A percentile compares a stretch with the other conserved stretches of the same genome.
Evolutionary conservation across 2,329 filamentous ascomycete species (phyloP).

Genomic region (Colletotrichum trifolii): DNA sequence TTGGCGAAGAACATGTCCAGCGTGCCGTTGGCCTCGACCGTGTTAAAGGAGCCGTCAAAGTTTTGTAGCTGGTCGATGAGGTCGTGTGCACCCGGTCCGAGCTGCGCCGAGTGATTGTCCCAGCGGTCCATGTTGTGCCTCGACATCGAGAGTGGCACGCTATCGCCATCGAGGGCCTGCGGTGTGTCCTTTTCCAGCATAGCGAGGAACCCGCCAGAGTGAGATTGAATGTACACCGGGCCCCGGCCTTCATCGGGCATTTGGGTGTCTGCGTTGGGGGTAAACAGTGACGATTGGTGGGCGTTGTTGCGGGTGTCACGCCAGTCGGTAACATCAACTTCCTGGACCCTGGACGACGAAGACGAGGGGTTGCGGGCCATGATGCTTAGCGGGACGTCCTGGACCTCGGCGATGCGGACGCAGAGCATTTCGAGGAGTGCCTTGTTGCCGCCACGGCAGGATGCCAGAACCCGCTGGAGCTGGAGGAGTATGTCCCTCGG

Average conservation of each 20-base stretch:
- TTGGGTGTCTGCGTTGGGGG: background rate
- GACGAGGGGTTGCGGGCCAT: constrained; percentile 11
- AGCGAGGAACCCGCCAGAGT: constrained; percentile 13
- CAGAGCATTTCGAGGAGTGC: constrained; percentile 50
- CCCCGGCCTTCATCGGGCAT: background rate
- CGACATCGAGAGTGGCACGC: constrained; percentile 1
- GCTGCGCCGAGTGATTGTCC: constrained; percentile 12
- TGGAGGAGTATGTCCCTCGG: constrained; percentile 50
- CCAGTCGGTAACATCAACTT: constrained; percentile 32
- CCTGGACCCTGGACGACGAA: constrained; percentile 25
- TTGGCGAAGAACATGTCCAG: constrained; percentile 34
- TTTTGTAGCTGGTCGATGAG: constrained; percentile 28
- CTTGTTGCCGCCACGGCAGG: constrained; percentile 55
- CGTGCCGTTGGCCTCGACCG: constrained; percentile 27
- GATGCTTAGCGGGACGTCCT: constrained; percentile 20
- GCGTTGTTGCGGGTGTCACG: background rate
- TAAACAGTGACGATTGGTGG: constrained; percentile 6
- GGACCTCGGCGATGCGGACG: constrained; percentile 34
- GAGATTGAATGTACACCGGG: constrained; percentile 15
- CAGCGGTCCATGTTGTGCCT: constrained; percentile 14
- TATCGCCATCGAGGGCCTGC: constrained; percentile 3
- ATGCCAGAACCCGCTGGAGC: constrained; percentile 53
- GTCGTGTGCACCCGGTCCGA: constrained; percentile 17
- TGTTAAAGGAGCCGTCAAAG: constrained; percentile 31
- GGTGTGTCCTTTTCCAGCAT: constrained; percentile 19